Conservation (phyloP, 805 yeast species). For the Sporopachydermia quercuum region DNA sequence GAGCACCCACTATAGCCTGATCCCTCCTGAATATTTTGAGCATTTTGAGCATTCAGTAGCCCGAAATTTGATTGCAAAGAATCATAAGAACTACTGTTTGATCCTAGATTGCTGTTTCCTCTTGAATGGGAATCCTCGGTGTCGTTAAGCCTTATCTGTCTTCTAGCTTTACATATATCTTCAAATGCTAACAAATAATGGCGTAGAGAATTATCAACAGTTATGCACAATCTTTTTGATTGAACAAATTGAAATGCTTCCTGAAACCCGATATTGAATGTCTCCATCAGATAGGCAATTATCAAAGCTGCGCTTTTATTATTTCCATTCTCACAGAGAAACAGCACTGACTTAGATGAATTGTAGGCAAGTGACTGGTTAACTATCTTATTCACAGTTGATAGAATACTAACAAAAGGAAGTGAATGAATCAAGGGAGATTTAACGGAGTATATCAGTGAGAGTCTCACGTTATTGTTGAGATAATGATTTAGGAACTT, state of each 20-base stretch:
- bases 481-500: slow-evolving; percentile 4
- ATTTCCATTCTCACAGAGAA: slow-evolving; percentile 21
- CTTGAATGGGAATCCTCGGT: slow-evolving; percentile 2
- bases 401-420: slow-evolving; percentile 6
- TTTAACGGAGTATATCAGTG: background rate
- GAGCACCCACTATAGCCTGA: no score
- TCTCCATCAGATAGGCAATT: slow-evolving; percentile 16
- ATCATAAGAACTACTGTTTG: background rate
- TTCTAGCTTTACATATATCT: slow-evolving; percentile 6
- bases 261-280: slow-evolving; percentile 7
- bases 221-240: slow-evolving; percentile 14
- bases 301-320: slow-evolving; percentile 17
- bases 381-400: slow-evolving; percentile 4
- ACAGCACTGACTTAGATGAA: slow-evolving; percentile 7
- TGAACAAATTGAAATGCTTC: slow-evolving; percentile 18
- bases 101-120: background rate
- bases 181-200: slow-evolving; percentile 13
- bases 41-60: no score
- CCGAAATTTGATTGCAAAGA: background rate
- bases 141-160: slow-evolving; percentile 5
- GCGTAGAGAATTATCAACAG: slow-evolving; percentile 12
- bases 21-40: background rate
- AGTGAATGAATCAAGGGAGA: slow-evolving; percentile 5
- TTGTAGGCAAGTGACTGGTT: slow-evolving; percentile 4
- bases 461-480: background rate